These are phyloP conservation scores for Fraxinus albicans DNA, from an alignment of 305 asterid species.

Conservation along the genomic window DNA sequence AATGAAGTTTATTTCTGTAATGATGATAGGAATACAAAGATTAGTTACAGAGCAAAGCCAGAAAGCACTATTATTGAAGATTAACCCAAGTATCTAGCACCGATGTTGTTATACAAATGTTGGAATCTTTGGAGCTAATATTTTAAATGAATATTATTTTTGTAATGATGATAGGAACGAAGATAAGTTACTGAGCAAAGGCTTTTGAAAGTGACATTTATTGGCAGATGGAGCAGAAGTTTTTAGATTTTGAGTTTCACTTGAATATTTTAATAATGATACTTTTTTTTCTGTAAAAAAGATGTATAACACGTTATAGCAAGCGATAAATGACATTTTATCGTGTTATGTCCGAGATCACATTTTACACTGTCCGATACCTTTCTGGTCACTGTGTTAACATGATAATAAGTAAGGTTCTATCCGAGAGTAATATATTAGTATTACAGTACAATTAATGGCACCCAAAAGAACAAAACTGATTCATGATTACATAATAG, in stretches of 20 bases:
- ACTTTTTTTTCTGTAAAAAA: background rate
- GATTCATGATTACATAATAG: background rate
- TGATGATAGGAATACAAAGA: background rate
- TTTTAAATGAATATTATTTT: background rate
- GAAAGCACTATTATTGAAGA: background rate
- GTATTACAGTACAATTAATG: background rate
- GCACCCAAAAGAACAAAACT: background rate
- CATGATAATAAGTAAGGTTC: background rate
- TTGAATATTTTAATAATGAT: background rate
- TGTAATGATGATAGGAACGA: background rate
- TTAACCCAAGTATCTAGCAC: background rate
- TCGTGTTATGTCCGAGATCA: background rate
- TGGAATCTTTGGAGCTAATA: background rate
- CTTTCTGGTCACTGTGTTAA: background rate
- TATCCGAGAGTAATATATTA: background rate
- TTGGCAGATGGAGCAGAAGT: background rate
- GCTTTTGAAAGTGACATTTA: background rate
- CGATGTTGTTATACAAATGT: background rate
- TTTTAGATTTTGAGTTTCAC: background rate
- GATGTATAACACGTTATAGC: background rate
- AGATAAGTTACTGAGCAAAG: background rate
- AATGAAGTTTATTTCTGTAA: background rate
- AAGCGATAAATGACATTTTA: background rate
- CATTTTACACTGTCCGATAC: background rate
- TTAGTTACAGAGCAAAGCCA: background rate